phyloP scores from a whole-genome alignment of 1,284 basidiomycete species.

The Ustilago curta region DNA sequence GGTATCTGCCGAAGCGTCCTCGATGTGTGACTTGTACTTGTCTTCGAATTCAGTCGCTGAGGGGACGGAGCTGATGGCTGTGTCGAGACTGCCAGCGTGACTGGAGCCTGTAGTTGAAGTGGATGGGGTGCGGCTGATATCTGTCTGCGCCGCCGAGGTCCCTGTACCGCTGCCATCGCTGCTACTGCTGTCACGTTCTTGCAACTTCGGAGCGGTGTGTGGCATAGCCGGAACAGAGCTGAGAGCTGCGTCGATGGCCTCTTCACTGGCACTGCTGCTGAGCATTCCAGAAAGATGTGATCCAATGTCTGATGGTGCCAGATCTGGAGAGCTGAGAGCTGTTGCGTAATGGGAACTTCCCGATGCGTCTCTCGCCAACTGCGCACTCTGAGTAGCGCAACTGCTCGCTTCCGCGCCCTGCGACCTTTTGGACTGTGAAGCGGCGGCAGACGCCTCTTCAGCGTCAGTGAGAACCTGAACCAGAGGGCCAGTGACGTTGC shows the following conservation, averaged over 20 bases:
- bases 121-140: constrained; percentile 65
- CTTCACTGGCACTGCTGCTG: constrained; percentile 18
- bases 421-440: not conserved
- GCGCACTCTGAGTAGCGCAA: not conserved
- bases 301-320: constrained; percentile 5
- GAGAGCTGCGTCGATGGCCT: constrained; percentile 26
- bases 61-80: constrained; percentile 47
- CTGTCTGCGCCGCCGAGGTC: constrained; percentile 42
- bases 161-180: constrained; percentile 28
- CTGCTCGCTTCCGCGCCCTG: constrained; percentile 4
- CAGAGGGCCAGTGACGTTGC: constrained; percentile 44
- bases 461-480: constrained; percentile 43
- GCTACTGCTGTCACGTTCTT: constrained; percentile 23
- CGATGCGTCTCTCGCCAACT: constrained; percentile 15
- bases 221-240: not conserved
- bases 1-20: constrained; percentile 37
- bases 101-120: constrained; percentile 60
- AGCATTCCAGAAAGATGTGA: constrained; percentile 7
- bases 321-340: constrained; percentile 34
- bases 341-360: constrained; percentile 23
- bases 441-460: constrained; percentile 16
- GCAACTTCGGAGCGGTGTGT: constrained; percentile 12
- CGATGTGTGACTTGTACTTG: constrained; percentile 38
- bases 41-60: constrained; percentile 37
- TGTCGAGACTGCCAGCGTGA: constrained; percentile 50